Base-by-base conservation (phyloP, 805 yeast species). In the Saturnispora diversa region DNA sequence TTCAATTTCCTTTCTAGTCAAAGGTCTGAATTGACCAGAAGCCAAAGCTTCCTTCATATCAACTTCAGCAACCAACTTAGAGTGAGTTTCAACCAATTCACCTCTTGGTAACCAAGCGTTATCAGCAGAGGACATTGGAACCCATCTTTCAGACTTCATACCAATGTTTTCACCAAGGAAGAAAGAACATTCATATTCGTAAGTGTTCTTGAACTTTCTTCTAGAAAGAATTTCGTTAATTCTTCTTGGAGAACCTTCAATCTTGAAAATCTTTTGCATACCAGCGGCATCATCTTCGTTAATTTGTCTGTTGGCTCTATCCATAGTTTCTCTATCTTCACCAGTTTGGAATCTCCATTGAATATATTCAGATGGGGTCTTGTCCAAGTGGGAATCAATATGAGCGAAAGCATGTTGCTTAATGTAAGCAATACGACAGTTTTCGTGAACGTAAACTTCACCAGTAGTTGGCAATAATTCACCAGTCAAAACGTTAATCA, bases 331-430 rank as follows among this genome's bases (percentile, higher is more conserved):
- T 77, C 98, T 87, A 74, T 92, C 98, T 78, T 92, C 98, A 88
- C 98, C 98, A 66, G 98, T 92, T 78, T 92, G 98, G 97, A 90
- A 92, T 83, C 98, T 92, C 98, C 98, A 92, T 77, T 92, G 98
- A 61, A 92, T 92, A 77, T 92, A 92, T 78, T 92, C 98, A 63
- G 97, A 87, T 66, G 98, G 98, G 64, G 99, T 92, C 80, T 84
- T 85, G 80, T 92, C 99, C 69, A 90, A 79, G 69, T 92, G 98
- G 66, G 84, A 79, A 72, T 94, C 99, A 64, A 92, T 90, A 72
- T 92, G 98, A 54, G 97, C 97, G 66, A 92, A 92, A 70, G 98
- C 98, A 71, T 94, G 98, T 77, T 92, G 99, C 77, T 92, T 92
- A 63, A 92, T 88, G 92, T 92, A 92, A 64, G 97, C 99, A 63